phyloP scores from a whole-genome alignment of 495 filamentous ascomycete genomes.

The Podospora appendiculata region DNA sequence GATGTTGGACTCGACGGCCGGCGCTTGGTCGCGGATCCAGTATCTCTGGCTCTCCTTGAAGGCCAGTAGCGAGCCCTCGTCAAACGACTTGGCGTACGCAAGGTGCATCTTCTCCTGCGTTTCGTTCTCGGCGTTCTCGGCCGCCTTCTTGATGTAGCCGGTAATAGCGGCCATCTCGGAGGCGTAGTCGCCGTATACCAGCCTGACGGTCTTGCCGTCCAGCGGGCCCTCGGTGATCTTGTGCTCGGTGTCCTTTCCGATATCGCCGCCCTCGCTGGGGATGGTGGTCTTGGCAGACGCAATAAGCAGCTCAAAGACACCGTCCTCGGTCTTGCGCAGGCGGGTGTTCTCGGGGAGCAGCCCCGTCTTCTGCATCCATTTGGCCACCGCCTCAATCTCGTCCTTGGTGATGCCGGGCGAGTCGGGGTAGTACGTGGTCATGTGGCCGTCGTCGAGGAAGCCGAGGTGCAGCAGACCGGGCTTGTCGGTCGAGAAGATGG shows the following conservation, averaged over 20 bases:
- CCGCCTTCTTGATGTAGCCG: constrained; percentile 60
- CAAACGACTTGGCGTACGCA: constrained; percentile 78
- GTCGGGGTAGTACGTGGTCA: constrained; percentile 89
- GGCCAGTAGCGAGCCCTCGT: constrained; percentile 72
- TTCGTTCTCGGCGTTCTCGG: constrained; percentile 71
- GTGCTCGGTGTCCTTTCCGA: constrained; percentile 58
- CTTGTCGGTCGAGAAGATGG: constrained; percentile 64
- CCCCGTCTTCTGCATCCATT: constrained; percentile 67
- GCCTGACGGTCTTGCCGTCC: constrained; percentile 56
- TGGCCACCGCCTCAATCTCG: constrained; percentile 66
- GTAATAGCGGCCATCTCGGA: constrained; percentile 77
- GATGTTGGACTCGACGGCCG: constrained; percentile 82
- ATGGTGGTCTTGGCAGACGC: constrained; percentile 54
- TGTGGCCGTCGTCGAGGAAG: constrained; percentile 72
- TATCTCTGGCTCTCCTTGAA: constrained; percentile 86
- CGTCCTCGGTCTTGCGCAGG: constrained; percentile 62
- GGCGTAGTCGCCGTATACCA: constrained; percentile 79
- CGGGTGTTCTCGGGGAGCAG: constrained; percentile 78
- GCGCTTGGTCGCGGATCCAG: constrained; percentile 90
- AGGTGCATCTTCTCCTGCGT: constrained; percentile 79
- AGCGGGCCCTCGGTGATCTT: constrained; percentile 54
- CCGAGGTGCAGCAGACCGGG: constrained; percentile 75
- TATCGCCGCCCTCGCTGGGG: constrained; percentile 56
- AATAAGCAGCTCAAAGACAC: constrained; percentile 74
- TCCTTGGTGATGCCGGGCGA: constrained; percentile 77